Evolutionary conservation across 1,139 yeast genomes (phyloP), one percentile per base, ranked within the genome.

Genomic region (Zhuliangozyma blackwelliae): DNA sequence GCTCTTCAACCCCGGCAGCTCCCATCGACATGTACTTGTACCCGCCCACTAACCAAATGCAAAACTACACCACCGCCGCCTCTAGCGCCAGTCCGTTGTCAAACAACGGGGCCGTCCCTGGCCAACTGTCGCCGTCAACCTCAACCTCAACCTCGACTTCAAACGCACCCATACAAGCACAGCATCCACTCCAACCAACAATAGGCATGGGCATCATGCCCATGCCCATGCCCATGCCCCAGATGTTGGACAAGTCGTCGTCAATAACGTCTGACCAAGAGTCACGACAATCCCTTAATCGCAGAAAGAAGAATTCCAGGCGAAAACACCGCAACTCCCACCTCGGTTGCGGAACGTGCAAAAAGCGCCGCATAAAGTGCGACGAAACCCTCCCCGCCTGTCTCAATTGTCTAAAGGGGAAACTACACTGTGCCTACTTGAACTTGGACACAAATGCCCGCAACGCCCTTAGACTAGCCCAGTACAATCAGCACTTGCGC

Each of bases 361-460:
- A 80, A 49, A 72, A 76, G 47, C 68, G 86, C 43, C 62, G 86
- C 41, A 78, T 80, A 52, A 80, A 80, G 51, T 80, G 87, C 57
- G 85, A 80, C 55, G 87, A 80, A 52, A 68, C 71, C 39, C 61
- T 79, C 25, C 86, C 85, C 1, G 65, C 72, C 27, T 80, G 87
- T 49, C 63, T 71, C 36, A 80, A 79, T 50, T 80, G 86, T 51
- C 51, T 68, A 37, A 74, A 79, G 53, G 81, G 84, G 7, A 77
- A 78, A 43, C 55, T 74, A 31, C 69, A 68, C 42, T 76, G 81
- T 58, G 79, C 80, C 5, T 75, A 75, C 49, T 53, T 74, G 33
- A 73, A 72, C 36, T 52, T 75, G 28, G 79, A 74, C 47, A 67
- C 68, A 10, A 63, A 67, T 25, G 78, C 79, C 2, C 55, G 78